phyloP scores from a whole-genome alignment of 345 rosid species.

The Gynandropsis gynandra region DNA sequence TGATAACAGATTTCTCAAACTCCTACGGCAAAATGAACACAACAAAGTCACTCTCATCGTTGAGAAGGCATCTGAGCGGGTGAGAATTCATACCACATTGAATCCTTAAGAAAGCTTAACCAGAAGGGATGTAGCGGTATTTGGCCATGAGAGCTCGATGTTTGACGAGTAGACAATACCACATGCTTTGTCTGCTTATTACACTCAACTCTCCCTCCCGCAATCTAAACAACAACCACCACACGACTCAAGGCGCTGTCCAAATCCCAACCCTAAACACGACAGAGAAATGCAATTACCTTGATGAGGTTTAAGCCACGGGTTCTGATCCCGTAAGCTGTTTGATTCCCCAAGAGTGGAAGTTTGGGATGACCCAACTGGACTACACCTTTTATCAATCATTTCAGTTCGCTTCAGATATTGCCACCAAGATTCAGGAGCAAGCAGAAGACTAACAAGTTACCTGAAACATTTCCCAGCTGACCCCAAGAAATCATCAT shows the following conservation, averaged over 20 bases:
- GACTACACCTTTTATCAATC: slow-evolving; percentile 13
- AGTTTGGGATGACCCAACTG: slow-evolving; percentile 7
- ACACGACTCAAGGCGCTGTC: not conserved
- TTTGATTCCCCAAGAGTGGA: slow-evolving; percentile 8
- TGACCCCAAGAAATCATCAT: slow-evolving; percentile 22
- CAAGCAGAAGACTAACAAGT: not conserved
- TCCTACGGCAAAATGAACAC: slow-evolving; percentile 31
- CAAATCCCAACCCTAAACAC: not conserved
- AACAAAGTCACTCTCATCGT: slow-evolving; percentile 1
- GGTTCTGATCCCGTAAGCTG: slow-evolving; percentile 10
- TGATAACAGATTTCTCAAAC: slow-evolving; percentile 34
- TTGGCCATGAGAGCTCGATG: slow-evolving; percentile 23
- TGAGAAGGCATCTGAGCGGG: not conserved
- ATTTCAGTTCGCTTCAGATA: not conserved
- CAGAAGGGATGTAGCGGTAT: slow-evolving; percentile 39
- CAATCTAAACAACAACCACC: slow-evolving; percentile 9
- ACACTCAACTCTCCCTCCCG: slow-evolving; percentile 18
- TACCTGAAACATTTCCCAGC: slow-evolving; percentile 19
- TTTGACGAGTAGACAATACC: slow-evolving; percentile 22
- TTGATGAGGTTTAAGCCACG: slow-evolving; percentile 7
- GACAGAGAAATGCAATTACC: slow-evolving; percentile 7
- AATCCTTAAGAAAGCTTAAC: slow-evolving; percentile 37
- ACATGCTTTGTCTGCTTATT: slow-evolving; percentile 2
- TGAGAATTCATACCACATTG: slow-evolving; percentile 33
- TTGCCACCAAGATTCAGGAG: not conserved